Conservation (phyloP, 2,329 filamentous ascomycete species). For the Sporothrix mexicana region DNA sequence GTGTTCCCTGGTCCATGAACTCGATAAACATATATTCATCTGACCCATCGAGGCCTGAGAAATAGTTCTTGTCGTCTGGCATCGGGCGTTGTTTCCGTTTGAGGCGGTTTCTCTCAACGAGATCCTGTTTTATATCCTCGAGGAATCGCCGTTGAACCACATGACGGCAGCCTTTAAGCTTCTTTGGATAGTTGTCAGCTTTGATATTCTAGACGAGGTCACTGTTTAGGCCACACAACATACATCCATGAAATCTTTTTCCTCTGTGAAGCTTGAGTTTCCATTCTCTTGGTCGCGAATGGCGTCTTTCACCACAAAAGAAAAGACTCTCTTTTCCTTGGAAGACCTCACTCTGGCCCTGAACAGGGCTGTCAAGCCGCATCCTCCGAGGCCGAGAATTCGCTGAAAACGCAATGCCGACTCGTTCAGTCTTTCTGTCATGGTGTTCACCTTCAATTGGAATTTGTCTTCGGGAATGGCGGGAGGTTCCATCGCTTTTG, state of each 20-base stretch:
- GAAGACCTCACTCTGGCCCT: not conserved
- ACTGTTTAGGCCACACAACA: not conserved
- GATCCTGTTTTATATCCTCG: not conserved
- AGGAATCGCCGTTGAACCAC: not conserved
- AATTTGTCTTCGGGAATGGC: not conserved
- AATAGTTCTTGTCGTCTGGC: not conserved
- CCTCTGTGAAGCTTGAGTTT: not conserved
- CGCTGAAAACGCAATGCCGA: not conserved
- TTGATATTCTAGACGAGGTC: not conserved
- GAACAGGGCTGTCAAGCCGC: slow-evolving; percentile 17
- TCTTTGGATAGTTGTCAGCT: not conserved
- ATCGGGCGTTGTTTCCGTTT: not conserved
- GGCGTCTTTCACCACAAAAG: slow-evolving; percentile 19
- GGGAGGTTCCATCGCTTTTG: not conserved
- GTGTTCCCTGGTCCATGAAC: slow-evolving; percentile 25
- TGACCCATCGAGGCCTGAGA: not conserved
- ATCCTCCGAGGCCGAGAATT: not conserved
- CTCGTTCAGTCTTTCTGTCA: not conserved
- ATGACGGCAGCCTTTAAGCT: not conserved
- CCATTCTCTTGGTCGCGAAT: not conserved
- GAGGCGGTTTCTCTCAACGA: not conserved
- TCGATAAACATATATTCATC: slow-evolving; percentile 16
- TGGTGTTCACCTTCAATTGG: not conserved
- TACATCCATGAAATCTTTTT: no score
- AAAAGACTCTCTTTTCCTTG: not conserved